Evolutionary conservation across 164 flowering plant species (phyloP).

Genomic region (Buxus sempervirens): DNA sequence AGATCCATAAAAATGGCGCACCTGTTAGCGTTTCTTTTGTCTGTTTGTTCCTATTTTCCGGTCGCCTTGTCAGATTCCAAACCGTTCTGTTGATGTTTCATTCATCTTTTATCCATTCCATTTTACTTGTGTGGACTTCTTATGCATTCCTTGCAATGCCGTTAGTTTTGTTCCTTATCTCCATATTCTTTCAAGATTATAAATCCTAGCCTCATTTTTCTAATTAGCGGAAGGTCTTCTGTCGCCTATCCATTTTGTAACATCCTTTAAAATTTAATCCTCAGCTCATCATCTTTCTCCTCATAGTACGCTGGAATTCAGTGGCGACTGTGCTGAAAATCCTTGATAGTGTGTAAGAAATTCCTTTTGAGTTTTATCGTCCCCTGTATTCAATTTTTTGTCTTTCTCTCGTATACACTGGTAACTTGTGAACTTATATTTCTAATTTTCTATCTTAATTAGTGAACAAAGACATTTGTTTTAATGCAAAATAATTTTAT

Average conservation of each 20-base stretch:
- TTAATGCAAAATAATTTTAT: no score
- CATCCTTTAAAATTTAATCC: not conserved
- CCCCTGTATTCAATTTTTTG: no score
- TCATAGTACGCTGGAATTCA: not conserved
- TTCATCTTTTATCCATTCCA: not conserved
- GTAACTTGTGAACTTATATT: no score
- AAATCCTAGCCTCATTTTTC: not conserved
- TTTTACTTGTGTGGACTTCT: not conserved
- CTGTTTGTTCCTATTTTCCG: not conserved
- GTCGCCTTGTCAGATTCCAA: not conserved
- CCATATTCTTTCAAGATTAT: not conserved
- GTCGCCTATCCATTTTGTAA: not conserved
- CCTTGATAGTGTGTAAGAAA: no score
- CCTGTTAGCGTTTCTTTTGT: not conserved
- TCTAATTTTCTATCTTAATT: no score
- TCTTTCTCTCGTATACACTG: no score
- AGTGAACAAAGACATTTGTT: no score
- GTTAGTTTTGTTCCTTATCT: not conserved
- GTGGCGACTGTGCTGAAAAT: no score
- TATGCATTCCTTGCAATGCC: not conserved
- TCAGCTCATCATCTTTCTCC: not conserved
- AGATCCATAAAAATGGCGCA: not conserved
- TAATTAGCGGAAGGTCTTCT: not conserved
- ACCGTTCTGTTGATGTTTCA: not conserved
- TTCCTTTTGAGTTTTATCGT: no score